These are phyloP conservation scores for Solanum hybrid DNA, from an alignment of 305 asterid genomes.

Conservation along the genomic window DNA sequence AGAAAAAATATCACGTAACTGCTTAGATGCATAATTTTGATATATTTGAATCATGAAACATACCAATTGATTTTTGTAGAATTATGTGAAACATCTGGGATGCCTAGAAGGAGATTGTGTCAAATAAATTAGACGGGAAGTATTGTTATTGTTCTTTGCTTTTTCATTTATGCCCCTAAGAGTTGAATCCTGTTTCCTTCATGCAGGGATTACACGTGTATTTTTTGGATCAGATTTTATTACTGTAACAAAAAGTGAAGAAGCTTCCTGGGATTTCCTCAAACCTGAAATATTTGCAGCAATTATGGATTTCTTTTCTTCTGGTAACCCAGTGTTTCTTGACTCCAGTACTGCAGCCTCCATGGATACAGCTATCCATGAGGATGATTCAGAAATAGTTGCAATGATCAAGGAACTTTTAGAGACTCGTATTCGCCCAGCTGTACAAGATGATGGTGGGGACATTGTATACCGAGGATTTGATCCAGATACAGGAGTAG, in stretches of 20 bases:
- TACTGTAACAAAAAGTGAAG: conserved; percentile 79
- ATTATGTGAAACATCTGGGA: background rate
- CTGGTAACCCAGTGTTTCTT: conserved; percentile 72
- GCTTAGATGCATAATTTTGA: background rate
- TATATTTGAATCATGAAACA: background rate
- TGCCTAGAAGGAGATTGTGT: background rate
- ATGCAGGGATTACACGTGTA: conserved; percentile 70
- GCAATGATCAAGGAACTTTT: conserved; percentile 96
- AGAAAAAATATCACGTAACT: background rate
- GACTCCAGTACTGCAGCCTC: conserved; percentile 59
- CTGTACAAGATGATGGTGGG: conserved; percentile 97
- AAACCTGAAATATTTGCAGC: conserved; percentile 92
- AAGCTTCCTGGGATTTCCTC: conserved; percentile 73
- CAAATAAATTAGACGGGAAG: background rate
- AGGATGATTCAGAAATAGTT: conserved; percentile 89
- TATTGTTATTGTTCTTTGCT: background rate
- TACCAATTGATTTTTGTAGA: background rate
- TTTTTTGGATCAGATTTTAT: conserved; percentile 87
- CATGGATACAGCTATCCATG: conserved; percentile 81
- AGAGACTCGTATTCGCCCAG: conserved; percentile 91
- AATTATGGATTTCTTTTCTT: conserved; percentile 78
- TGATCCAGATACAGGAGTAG: conserved; percentile 61
- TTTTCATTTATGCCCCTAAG: background rate
- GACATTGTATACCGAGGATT: conserved; percentile 76
- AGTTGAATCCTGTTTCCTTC: background rate